Evolutionary conservation across 2,329 filamentous ascomycete genomes (phyloP), one percentile per base, ranked within the genome.

Genomic region (Apiospora malaysiana): DNA sequence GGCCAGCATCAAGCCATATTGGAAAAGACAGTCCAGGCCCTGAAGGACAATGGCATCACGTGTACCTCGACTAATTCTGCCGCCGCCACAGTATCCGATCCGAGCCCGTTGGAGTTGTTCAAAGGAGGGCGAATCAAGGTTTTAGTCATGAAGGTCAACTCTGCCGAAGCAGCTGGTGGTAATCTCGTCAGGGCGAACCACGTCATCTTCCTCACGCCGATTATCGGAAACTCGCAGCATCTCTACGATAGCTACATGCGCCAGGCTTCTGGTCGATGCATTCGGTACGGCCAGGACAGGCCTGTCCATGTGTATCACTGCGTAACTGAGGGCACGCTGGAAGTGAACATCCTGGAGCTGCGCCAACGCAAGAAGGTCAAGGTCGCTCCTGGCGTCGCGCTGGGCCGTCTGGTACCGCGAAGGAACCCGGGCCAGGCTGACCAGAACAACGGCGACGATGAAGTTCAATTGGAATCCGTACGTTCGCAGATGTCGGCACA

Each of bases 171-270:
- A 2, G 82, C 84, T 0, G 84, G 84, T 0, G 81, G 79, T 32
- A 85, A 85, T 71, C 75, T 84, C 16, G 80, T 80, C 14, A 76
- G 79, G 27, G 83, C 83, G 0, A 84, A 82, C 70, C 83, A 85
- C 69, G 76, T 85, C 67, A 78, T 85, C 56, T 84, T 85, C 68
- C 77, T 80, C 0, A 80, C 77, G 6, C 81, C 83, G 0, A 77
- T 80, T 7, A 66, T 80, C 18, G 79, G 77, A 25, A 72, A 73
- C 6, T 75, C 80, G 66, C 76, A 79, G 68, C 75, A 79, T 6
- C 75, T 78, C 5, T 83, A 79, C 66, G 75, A 80, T 10, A 76
- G 77, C 65, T 80, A 78, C 65, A 80, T 84, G 73, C 76, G 78
- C 45, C 84, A 85, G 74, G 83, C 83, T 1, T 76, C 75, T 66